Percentiles rank a stretch among this genome's conserved stretches.
phyloP scores from a whole-genome alignment of 768 basidiomycete genomes.

The Mycena amicta region DNA sequence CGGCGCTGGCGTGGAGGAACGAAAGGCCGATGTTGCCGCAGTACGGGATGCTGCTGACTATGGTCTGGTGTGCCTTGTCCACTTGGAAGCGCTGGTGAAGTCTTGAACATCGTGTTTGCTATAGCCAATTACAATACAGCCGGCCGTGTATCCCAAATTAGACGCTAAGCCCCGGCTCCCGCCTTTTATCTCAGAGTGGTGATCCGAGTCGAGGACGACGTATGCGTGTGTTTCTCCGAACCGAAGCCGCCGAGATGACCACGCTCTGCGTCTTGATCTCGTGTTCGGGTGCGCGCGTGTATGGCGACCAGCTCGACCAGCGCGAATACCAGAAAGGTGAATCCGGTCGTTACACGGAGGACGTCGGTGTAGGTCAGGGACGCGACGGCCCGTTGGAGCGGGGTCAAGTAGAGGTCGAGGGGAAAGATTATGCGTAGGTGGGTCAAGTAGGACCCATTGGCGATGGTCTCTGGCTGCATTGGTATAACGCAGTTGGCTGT shows the following conservation, averaged over 20 bases:
- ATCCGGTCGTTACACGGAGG: background rate
- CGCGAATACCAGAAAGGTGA: background rate
- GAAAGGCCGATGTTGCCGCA: conserved; percentile 1
- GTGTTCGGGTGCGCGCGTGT: too few relatives aligned
- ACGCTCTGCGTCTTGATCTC: too few relatives aligned
- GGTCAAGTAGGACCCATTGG: background rate
- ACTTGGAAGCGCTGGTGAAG: background rate
- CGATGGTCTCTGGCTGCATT: background rate
- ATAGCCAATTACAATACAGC: background rate
- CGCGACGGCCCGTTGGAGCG: background rate
- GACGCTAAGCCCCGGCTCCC: background rate
- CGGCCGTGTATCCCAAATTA: background rate
- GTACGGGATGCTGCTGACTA: background rate
- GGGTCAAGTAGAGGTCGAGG: background rate
- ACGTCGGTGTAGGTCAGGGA: background rate
- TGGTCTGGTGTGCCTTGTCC: background rate
- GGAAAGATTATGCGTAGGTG: background rate
- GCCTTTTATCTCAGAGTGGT: background rate
- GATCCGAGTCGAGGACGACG: background rate
- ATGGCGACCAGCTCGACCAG: background rate
- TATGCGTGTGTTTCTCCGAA: background rate
- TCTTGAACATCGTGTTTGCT: background rate
- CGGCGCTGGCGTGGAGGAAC: background rate
- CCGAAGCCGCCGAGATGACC: too few relatives aligned
- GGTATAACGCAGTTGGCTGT: too few relatives aligned